Evolutionary conservation across 768 basidiomycete species (phyloP), one percentile per base, ranked within the genome.

Genomic region (Brasilioporus rufonigricans): DNA sequence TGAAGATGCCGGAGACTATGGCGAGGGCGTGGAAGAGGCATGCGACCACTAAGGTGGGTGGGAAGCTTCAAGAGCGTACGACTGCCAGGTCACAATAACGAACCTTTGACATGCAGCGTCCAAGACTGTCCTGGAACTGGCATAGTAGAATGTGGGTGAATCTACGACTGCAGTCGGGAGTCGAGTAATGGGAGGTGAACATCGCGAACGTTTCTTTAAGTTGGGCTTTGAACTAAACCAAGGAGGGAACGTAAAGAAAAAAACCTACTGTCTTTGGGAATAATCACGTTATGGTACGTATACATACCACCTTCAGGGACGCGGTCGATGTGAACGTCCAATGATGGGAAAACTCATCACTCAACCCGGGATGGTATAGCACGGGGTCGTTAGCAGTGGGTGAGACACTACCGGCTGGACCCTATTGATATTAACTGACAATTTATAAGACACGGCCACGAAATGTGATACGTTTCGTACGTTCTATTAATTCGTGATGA

Each of bases 121-220:
- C 63, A 61, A 18, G 48, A n/a, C n/a, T 64, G 53, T 3, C 56
- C 58, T 1, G 65, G 61, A 19, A 33, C 41, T 44, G 65, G 47
- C 64, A 66, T 64, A 11, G 26, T n/a, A 29, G 6, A 11, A 11
- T 47, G 21, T 13, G 7, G 8, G 12, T 19, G 23, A 3, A 10
- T 10, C 18, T 21, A 10, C 14, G 46, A 35, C n/a, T 35, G 23
- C 7, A 47, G 21, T 23, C 23, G 4, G 21, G 46, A 19, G 21
- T 23, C 21, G 9, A 35, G 45, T 26, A 12, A 14, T 7, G 31
- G 31, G 32, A 24, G 32, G 18, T 24, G 29, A 47, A n/a, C 46
- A 35, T 33, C 14, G 13, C 24, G 32, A 24, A 18, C n/a, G 32
- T 24, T 10, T 46, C 44, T 46, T 35, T 13, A 16, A 24, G 21